phyloP scores from a whole-genome alignment of 2,329 filamentous ascomycete species.

The Ilyonectria sp. region DNA sequence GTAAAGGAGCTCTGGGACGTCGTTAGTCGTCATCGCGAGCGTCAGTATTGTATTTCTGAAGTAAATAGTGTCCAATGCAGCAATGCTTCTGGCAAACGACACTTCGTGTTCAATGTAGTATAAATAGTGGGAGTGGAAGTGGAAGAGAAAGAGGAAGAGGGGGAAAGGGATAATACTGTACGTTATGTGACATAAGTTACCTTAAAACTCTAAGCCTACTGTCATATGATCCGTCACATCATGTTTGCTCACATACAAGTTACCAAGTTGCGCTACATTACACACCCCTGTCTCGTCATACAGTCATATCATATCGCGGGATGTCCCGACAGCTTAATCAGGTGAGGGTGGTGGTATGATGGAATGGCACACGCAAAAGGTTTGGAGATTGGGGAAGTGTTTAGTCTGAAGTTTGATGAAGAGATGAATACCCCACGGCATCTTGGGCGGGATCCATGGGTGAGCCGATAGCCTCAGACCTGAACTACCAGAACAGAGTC shows the following conservation, averaged over 20 bases:
- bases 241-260: background rate
- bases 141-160: too few species aligned
- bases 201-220: background rate
- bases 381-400: too few species aligned
- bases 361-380: too few species aligned
- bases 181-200: background rate
- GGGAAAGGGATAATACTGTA: too few species aligned
- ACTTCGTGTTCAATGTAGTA: too few species aligned
- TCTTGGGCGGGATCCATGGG: too few species aligned
- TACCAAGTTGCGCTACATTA: too few species aligned
- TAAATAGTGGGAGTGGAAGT: too few species aligned
- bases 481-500: too few species aligned
- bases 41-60: background rate
- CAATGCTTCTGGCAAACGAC: background rate
- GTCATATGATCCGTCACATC: background rate
- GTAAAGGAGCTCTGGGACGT: slow-evolving; percentile 51
- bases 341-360: background rate
- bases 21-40: background rate
- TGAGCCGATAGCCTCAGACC: too few species aligned
- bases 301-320: background rate
- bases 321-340: background rate
- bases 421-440: too few species aligned
- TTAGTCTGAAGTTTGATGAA: too few species aligned
- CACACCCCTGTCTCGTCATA: background rate
- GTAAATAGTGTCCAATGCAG: background rate